Evolutionary conservation across 257 asterid genomes (phyloP).

Genomic region (Lavandula angustifolia): DNA sequence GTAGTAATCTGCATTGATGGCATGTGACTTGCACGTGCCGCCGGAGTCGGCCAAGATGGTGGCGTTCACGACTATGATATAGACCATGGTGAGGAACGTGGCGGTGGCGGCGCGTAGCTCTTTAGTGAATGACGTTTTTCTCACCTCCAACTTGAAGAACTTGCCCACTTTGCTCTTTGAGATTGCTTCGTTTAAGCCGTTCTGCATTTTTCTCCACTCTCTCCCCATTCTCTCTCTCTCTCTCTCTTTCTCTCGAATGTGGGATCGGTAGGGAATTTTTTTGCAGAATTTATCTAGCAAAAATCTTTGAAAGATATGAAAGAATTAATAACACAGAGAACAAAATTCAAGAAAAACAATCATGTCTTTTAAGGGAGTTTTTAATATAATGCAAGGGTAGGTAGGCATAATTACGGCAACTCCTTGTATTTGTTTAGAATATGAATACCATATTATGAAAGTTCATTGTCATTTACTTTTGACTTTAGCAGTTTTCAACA

Average conservation of each 20-base stretch:
- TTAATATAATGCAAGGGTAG: conserved; percentile 32
- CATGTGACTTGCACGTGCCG: conserved; percentile 41
- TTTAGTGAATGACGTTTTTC: conserved; percentile 49
- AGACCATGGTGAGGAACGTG: conserved; percentile 80
- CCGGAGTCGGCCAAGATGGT: conserved; percentile 73
- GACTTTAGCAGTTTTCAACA: conserved; percentile 18
- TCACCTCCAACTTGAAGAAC: conserved; percentile 59
- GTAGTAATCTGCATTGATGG: conserved; percentile 44
- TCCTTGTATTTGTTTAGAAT: conserved; percentile 18
- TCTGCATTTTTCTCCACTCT: conserved; percentile 46
- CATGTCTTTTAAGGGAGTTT: conserved; percentile 48
- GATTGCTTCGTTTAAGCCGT: conserved; percentile 43
- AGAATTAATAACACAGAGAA: conserved; percentile 30
- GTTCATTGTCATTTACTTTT: conserved; percentile 3
- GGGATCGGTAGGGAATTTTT: conserved; percentile 19
- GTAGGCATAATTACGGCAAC: conserved; percentile 49
- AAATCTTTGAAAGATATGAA: conserved; percentile 21
- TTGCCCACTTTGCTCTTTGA: conserved; percentile 55
- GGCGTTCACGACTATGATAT: conserved; percentile 71
- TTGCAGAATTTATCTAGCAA: conserved; percentile 7
- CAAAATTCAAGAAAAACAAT: conserved; percentile 33
- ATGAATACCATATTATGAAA: not conserved
- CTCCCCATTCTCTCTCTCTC: conserved; percentile 36
- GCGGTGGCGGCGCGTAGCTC: conserved; percentile 77
- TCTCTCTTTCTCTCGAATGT: not conserved